Percentiles rank a stretch among this genome's conserved stretches.
phyloP scores from a whole-genome alignment of 1,284 basidiomycete species.

The Ganoderma lucidum region DNA sequence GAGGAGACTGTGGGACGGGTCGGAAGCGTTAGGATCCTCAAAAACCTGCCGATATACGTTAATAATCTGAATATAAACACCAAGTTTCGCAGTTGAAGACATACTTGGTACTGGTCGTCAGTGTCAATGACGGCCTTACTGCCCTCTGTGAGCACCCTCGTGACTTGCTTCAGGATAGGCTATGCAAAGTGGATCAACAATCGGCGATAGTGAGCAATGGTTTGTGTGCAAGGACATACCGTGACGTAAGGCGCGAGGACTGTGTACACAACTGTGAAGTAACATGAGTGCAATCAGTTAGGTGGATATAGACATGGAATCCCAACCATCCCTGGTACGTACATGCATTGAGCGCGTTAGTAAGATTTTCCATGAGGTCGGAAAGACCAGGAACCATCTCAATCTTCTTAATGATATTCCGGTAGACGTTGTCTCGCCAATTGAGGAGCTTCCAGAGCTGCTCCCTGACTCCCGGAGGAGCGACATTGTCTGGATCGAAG shows the following conservation, averaged over 20 bases:
- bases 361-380: slow-evolving; percentile 72
- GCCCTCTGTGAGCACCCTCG: slow-evolving; percentile 64
- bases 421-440: slow-evolving; percentile 73
- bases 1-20: slow-evolving; percentile 76
- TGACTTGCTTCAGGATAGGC: slow-evolving; percentile 68
- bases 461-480: slow-evolving; percentile 76
- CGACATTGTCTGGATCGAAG: slow-evolving; percentile 66
- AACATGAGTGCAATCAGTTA: slow-evolving; percentile 5
- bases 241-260: slow-evolving; percentile 72
- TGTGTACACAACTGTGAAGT: slow-evolving; percentile 68
- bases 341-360: slow-evolving; percentile 72
- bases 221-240: slow-evolving; percentile 30
- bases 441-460: slow-evolving; percentile 73
- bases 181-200: slow-evolving; percentile 39
- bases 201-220: background rate
- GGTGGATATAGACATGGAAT: slow-evolving; percentile 12
- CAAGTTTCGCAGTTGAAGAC: background rate
- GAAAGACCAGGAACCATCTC: slow-evolving; percentile 75
- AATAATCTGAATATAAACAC: background rate
- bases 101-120: slow-evolving; percentile 71
- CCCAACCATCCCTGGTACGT: slow-evolving; percentile 33
- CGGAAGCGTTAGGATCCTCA: slow-evolving; percentile 72
- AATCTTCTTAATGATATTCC: slow-evolving; percentile 59
- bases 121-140: slow-evolving; percentile 77
- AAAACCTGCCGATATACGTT: slow-evolving; percentile 56